Percentiles rank a stretch among this genome's conserved stretches.
Evolutionary conservation across 192 early-diverging fungal genomes (phyloP).

Genomic region (Physocladia obscura): DNA sequence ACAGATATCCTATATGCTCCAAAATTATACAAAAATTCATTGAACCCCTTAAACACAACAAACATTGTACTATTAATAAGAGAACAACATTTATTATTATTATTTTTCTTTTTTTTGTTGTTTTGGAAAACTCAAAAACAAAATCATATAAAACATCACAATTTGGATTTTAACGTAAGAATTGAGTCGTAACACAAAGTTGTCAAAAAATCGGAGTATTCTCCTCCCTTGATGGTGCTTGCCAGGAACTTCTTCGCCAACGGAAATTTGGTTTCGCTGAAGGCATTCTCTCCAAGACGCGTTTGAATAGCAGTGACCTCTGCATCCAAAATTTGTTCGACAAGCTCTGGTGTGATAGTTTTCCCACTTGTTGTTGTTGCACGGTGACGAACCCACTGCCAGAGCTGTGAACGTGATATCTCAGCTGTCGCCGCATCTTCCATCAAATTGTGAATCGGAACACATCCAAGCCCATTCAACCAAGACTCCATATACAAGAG

Average conservation of each 20-base stretch:
- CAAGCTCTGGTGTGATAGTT: conserved; percentile 73
- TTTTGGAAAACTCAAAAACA: neutral
- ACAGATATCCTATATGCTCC: too few relatives aligned
- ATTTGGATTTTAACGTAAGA: conserved; percentile 45
- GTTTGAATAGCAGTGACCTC: conserved; percentile 67
- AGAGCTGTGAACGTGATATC: conserved; percentile 95
- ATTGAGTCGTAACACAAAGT: conserved; percentile 91
- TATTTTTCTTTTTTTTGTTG: too few relatives aligned
- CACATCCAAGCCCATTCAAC: conserved; percentile 92
- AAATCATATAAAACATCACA: neutral
- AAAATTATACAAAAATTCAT: too few relatives aligned
- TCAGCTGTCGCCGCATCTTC: conserved; percentile 98
- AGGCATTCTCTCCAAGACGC: conserved; percentile 57
- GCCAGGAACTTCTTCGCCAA: conserved; percentile 70
- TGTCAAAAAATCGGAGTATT: conserved; percentile 93
- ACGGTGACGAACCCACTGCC: conserved; percentile 93
- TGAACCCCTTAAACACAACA: neutral
- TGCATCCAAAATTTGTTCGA: conserved; percentile 81
- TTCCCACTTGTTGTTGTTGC: conserved; percentile 80
- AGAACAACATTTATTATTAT: too few relatives aligned
- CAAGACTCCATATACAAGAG: conserved; percentile 95
- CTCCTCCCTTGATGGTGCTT: conserved; percentile 76
- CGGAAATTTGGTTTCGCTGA: conserved; percentile 65
- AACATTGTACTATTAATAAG: too few relatives aligned
- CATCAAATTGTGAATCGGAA: conserved; percentile 98